phyloP scores from a whole-genome alignment of 2,329 filamentous ascomycete genomes.

The Alternaria triticina region DNA sequence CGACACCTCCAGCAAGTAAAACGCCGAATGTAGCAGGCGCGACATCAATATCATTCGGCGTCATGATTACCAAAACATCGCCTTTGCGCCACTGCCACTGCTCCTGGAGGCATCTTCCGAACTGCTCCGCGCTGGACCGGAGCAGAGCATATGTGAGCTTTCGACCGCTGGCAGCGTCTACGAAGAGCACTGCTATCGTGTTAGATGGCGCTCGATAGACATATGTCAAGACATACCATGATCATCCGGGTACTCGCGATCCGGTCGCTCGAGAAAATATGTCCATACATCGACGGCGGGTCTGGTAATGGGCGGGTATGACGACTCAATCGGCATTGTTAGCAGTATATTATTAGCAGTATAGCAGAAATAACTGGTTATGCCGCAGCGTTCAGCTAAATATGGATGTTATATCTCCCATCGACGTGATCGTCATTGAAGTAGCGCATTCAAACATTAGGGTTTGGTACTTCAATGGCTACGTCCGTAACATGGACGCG shows the following conservation, averaged over 20 bases:
- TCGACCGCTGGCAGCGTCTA: neutral
- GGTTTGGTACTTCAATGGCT: neutral
- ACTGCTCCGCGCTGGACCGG: neutral
- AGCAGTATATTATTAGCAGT: neutral
- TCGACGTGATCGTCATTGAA: neutral
- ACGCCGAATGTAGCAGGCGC: constrained; percentile 16
- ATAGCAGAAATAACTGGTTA: neutral
- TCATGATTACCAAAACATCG: neutral
- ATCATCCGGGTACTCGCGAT: neutral
- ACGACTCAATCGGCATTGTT: neutral
- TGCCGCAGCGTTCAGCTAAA: neutral
- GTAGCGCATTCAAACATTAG: neutral
- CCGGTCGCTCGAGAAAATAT: neutral
- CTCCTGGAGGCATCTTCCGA: neutral
- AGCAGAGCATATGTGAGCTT: neutral
- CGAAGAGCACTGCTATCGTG: neutral
- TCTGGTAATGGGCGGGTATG: neutral
- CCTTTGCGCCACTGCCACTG: neutral
- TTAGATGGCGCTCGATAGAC: neutral
- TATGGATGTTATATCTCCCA: neutral
- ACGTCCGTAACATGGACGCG: neutral
- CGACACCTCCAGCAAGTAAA: constrained; percentile 26
- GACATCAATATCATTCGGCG: neutral
- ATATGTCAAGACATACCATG: neutral
- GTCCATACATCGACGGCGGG: neutral